Percentiles rank a stretch among this genome's conserved stretches.
These are phyloP conservation scores for Leccinum subrobustum DNA, from an alignment of 1,284 basidiomycete genomes.

Conservation along the genomic window DNA sequence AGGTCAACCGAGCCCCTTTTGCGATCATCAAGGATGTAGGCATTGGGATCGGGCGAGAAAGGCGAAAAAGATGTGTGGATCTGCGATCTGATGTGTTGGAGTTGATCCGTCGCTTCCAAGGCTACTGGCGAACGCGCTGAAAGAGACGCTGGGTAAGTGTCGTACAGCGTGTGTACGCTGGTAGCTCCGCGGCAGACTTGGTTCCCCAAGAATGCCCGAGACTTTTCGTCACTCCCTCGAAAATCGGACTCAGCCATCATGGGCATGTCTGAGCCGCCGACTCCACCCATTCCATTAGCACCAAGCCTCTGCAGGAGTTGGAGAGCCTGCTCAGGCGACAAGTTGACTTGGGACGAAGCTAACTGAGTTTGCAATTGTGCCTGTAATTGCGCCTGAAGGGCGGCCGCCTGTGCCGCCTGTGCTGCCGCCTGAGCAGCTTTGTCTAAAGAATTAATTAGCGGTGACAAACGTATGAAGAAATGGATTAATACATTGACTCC, in stretches of 20 bases:
- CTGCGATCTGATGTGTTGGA: constrained; percentile 27
- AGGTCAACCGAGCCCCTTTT: constrained; percentile 35
- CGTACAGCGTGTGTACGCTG: constrained; percentile 18
- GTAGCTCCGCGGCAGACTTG: constrained; percentile 24
- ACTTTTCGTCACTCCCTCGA: constrained; percentile 32
- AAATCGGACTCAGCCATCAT: constrained; percentile 12
- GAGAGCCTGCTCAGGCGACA: constrained; percentile 68
- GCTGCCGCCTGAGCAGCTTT: constrained; percentile 86
- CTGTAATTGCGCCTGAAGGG: constrained; percentile 53
- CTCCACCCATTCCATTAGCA: constrained; percentile 41
- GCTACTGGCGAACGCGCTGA: constrained; percentile 15
- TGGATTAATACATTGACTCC: constrained; percentile 74
- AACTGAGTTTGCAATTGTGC: constrained; percentile 43
- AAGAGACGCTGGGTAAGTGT: constrained; percentile 22
- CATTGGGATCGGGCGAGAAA: constrained; percentile 60
- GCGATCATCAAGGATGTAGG: constrained; percentile 33
- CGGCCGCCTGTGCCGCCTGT: constrained; percentile 73
- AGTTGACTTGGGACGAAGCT: constrained; percentile 28
- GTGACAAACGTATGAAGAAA: neutral
- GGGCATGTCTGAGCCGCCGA: constrained; percentile 20
- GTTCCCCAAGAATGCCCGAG: constrained; percentile 27
- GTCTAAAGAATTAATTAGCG: constrained; percentile 44
- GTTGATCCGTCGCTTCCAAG: constrained; percentile 15
- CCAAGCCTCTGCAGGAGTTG: constrained; percentile 64
- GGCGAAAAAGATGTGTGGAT: constrained; percentile 50